These are phyloP conservation scores for Eutypella sp. DNA, from an alignment of 2,329 filamentous ascomycete genomes.

Conservation along the genomic window DNA sequence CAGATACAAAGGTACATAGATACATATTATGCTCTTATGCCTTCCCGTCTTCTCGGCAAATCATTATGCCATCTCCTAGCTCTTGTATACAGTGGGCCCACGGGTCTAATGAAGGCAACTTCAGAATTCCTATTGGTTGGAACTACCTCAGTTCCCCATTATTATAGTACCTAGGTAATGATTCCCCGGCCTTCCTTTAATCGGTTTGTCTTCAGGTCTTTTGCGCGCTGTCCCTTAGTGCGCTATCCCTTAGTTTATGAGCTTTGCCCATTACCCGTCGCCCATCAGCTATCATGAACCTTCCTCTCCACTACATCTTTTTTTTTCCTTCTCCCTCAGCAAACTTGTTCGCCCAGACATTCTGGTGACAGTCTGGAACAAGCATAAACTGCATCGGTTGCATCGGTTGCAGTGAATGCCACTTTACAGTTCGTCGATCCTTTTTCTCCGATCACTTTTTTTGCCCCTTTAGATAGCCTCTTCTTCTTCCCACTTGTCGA, in stretches of 20 bases:
- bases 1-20: background rate
- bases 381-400: background rate
- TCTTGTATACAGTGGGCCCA: too few relatives aligned
- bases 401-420: too few relatives aligned
- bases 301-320: background rate
- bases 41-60: background rate
- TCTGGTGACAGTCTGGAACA: background rate
- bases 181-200: too few relatives aligned
- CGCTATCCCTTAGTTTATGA: too few relatives aligned
- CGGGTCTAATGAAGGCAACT: too few relatives aligned
- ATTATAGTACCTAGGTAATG: too few relatives aligned
- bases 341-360: background rate
- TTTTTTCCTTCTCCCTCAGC: background rate
- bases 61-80: background rate
- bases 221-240: too few relatives aligned
- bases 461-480: slow-evolving; percentile 16
- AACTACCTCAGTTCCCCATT: too few relatives aligned
- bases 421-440: slow-evolving; percentile 29
- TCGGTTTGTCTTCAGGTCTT: too few relatives aligned
- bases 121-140: too few relatives aligned
- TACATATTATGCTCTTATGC: background rate
- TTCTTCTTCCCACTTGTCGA: slow-evolving; percentile 10
- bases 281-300: background rate
- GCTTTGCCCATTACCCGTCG: too few relatives aligned
- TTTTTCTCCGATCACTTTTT: slow-evolving; percentile 19